phyloP scores from a whole-genome alignment of 192 early-diverging fungal genomes.

The Coemansia sp. region DNA sequence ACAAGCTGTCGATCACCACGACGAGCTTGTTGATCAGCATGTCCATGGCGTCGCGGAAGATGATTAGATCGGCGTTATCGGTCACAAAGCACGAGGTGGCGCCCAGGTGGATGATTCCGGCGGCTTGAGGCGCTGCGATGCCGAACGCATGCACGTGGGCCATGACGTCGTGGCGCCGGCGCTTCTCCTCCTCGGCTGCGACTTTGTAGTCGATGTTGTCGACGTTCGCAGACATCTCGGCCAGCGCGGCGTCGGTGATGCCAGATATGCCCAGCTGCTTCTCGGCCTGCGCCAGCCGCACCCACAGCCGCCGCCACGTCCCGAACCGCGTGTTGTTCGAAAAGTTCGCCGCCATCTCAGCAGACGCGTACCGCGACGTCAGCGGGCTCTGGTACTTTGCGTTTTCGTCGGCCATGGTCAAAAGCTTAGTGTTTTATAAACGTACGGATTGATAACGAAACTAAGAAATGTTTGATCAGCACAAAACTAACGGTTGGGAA shows the following conservation, averaged over 20 bases:
- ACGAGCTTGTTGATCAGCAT: conserved; percentile 88
- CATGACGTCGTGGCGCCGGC: conserved; percentile 97
- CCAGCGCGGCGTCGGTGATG: conserved; percentile 83
- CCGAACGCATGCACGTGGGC: conserved; percentile 99
- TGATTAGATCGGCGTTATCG: conserved; percentile 98
- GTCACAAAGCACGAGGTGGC: conserved; percentile 99
- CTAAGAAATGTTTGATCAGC: no score
- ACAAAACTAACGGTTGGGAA: neutral
- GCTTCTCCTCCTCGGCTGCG: conserved; percentile 89
- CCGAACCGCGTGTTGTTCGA: conserved; percentile 93
- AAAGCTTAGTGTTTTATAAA: neutral
- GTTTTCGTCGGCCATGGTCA: conserved; percentile 54
- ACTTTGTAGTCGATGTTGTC: conserved; percentile 86
- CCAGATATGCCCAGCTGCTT: conserved; percentile 86
- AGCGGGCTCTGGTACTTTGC: conserved; percentile 92
- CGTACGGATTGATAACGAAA: neutral
- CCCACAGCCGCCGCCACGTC: conserved; percentile 96
- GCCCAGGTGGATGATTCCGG: conserved; percentile 94
- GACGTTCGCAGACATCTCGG: conserved; percentile 87
- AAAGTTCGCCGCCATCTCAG: conserved; percentile 96
- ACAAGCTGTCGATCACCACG: conserved; percentile 74
- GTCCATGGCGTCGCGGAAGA: conserved; percentile 92
- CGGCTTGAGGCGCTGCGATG: conserved; percentile 78
- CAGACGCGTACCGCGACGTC: conserved; percentile 94
- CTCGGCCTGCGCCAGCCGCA: conserved; percentile 89